These are phyloP conservation scores for Geum urbanum DNA, from an alignment of 306 rosid genomes.

Conservation along the genomic window DNA sequence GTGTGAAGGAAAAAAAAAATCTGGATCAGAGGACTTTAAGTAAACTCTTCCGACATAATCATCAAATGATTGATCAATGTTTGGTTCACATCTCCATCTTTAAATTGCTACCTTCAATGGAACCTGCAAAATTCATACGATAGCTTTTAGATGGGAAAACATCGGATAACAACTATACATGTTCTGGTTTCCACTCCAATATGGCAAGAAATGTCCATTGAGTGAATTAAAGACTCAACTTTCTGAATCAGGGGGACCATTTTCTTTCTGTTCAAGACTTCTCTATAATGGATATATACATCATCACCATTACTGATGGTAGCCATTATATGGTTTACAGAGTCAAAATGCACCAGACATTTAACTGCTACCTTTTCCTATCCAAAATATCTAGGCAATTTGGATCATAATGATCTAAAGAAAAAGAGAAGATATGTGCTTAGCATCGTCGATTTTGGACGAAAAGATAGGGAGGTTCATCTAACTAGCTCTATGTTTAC, in stretches of 20 bases:
- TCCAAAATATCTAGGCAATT: conserved; percentile 10
- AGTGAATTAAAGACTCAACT: conserved; percentile 10
- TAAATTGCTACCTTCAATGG: conserved; percentile 52
- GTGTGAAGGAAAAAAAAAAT: conserved; percentile 35
- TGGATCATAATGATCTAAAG: conserved; percentile 20
- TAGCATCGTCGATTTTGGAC: conserved; percentile 11
- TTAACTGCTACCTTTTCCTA: conserved; percentile 8
- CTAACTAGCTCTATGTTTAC: conserved; percentile 9
- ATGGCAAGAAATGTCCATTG: neutral
- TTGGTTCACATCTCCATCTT: conserved; percentile 72
- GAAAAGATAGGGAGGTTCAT: conserved; percentile 16
- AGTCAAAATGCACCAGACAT: conserved; percentile 28
- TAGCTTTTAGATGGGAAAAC: neutral
- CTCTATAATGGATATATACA: conserved; percentile 15
- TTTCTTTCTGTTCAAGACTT: conserved; percentile 5
- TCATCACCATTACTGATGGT: conserved; percentile 18
- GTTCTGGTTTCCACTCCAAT: conserved; percentile 4
- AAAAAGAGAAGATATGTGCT: neutral
- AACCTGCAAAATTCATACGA: conserved; percentile 36
- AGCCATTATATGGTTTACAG: conserved; percentile 26
- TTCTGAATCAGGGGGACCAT: conserved; percentile 12
- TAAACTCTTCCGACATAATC: conserved; percentile 46
- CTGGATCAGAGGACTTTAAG: conserved; percentile 28
- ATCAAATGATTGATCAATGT: conserved; percentile 19
- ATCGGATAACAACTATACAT: neutral